phyloP scores from a whole-genome alignment of 2,329 filamentous ascomycete genomes.

The Stemphylium beticola region DNA sequence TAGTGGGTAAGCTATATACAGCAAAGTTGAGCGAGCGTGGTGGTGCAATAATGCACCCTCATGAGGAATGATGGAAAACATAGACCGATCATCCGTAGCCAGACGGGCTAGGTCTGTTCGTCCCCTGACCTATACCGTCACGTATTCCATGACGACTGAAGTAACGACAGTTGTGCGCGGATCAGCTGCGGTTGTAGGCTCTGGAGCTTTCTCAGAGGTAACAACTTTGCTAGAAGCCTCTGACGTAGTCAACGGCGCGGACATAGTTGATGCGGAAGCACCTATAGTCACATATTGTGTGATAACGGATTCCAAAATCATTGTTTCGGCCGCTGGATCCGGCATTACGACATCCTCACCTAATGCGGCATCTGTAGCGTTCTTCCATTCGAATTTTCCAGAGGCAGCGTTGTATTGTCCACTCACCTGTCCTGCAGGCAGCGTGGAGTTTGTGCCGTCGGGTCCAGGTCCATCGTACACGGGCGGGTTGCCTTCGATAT shows the following conservation, averaged over 20 bases:
- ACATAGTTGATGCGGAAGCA: background rate
- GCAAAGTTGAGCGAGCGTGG: background rate
- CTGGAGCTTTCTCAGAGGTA: background rate
- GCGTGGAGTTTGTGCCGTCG: slow-evolving; percentile 22
- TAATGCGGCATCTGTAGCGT: slow-evolving; percentile 11
- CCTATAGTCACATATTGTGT: slow-evolving; percentile 15
- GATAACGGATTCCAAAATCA: slow-evolving; percentile 8
- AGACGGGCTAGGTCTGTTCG: too few relatives aligned
- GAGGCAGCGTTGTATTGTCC: slow-evolving; percentile 18
- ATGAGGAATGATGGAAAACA: background rate
- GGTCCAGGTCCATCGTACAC: slow-evolving; percentile 25
- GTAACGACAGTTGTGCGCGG: slow-evolving; percentile 22
- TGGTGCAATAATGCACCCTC: slow-evolving; percentile 2
- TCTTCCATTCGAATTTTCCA: slow-evolving; percentile 25
- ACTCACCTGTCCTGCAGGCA: slow-evolving; percentile 11
- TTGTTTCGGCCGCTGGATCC: background rate
- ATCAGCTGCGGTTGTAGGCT: slow-evolving; percentile 6
- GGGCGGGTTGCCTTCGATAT: slow-evolving; percentile 37
- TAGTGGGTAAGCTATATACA: background rate
- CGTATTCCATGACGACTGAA: slow-evolving; percentile 23
- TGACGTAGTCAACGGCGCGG: background rate
- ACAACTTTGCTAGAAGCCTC: background rate
- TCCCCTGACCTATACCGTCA: slow-evolving; percentile 10
- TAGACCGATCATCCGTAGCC: too few relatives aligned
- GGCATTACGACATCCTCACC: background rate